Percentiles rank a stretch among this genome's conserved stretches.
Evolutionary conservation across 768 basidiomycete genomes (phyloP).

Genomic region (Kwoniella heveanensis): DNA sequence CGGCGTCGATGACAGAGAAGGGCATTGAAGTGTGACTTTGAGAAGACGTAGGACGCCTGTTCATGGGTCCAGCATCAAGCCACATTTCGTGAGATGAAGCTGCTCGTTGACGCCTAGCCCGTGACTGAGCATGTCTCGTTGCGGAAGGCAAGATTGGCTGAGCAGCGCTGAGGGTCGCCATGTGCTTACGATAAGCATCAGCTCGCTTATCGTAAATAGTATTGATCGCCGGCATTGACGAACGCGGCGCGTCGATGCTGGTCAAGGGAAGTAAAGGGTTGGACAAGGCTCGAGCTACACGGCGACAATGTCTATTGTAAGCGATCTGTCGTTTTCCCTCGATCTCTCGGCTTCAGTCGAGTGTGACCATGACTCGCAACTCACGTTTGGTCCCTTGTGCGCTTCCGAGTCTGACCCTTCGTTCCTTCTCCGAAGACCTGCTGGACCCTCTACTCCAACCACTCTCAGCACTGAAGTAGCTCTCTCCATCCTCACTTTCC

Average conservation of each 20-base stretch:
- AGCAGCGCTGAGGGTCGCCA: slow-evolving; percentile 38
- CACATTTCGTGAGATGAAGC: slow-evolving; percentile 22
- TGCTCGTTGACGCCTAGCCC: slow-evolving; percentile 16
- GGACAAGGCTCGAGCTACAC: slow-evolving; percentile 13
- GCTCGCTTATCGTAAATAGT: slow-evolving; percentile 54
- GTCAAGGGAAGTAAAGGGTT: slow-evolving; percentile 21
- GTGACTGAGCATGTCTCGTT: slow-evolving; percentile 9
- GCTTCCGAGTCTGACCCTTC: slow-evolving; percentile 3
- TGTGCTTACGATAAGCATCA: slow-evolving; percentile 50
- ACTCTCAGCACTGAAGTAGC: slow-evolving; percentile 26
- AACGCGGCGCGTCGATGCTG: slow-evolving; percentile 35
- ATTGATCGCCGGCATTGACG: slow-evolving; percentile 52
- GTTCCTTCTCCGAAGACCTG: slow-evolving; percentile 8
- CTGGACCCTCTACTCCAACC: slow-evolving; percentile 18
- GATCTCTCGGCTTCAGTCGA: no score
- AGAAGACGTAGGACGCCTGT: slow-evolving; percentile 13
- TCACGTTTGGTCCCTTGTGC: not conserved
- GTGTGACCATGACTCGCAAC: no score
- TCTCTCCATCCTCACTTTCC: slow-evolving; percentile 22
- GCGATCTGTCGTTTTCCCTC: not conserved
- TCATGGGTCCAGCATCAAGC: slow-evolving; percentile 14
- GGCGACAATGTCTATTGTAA: not conserved
- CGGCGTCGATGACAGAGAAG: not conserved
- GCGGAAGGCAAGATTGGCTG: slow-evolving; percentile 30
- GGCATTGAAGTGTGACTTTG: not conserved